Percentiles rank a stretch among this genome's conserved stretches.
These are phyloP conservation scores for Exserohilum turcica DNA, from an alignment of 2,329 filamentous ascomycete genomes.

Conservation along the genomic window DNA sequence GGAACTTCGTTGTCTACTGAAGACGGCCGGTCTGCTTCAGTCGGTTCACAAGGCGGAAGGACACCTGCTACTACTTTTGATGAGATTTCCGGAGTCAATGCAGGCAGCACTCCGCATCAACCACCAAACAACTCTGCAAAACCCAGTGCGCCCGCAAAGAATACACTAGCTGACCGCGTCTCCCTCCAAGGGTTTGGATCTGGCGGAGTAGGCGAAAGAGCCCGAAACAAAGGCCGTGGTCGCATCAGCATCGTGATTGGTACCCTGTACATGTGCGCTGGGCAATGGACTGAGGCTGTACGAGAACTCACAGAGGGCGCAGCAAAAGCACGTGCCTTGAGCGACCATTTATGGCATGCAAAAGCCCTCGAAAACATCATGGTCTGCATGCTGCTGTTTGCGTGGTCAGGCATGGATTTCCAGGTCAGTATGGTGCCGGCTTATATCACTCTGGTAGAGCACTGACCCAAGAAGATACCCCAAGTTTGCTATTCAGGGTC, in stretches of 20 bases:
- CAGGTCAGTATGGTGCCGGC: slow-evolving; percentile 56
- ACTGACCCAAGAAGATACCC: slow-evolving; percentile 53
- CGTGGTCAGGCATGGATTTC: slow-evolving; percentile 84
- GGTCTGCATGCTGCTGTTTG: slow-evolving; percentile 80
- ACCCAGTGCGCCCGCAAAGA: slow-evolving; percentile 56
- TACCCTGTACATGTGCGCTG: slow-evolving; percentile 84
- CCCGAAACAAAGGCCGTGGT: slow-evolving; percentile 79
- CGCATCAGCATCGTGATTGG: slow-evolving; percentile 80
- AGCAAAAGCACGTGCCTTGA: slow-evolving; percentile 73
- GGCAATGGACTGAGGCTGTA: slow-evolving; percentile 86
- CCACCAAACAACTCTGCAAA: slow-evolving; percentile 34
- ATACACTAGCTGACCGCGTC: slow-evolving; percentile 64
- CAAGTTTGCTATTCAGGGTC: slow-evolving; percentile 58
- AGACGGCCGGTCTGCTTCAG: slow-evolving; percentile 34
- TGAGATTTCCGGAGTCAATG: slow-evolving; percentile 45
- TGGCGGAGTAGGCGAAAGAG: slow-evolving; percentile 72
- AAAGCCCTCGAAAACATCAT: slow-evolving; percentile 90
- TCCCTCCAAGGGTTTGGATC: slow-evolving; percentile 68
- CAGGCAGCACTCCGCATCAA: slow-evolving; percentile 51
- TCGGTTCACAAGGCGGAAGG: slow-evolving; percentile 32
- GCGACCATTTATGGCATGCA: slow-evolving; percentile 96
- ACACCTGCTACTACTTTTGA: slow-evolving; percentile 58
- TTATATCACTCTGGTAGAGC: background rate
- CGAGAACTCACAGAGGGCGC: slow-evolving; percentile 83
- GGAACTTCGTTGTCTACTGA: slow-evolving; percentile 31